Evolutionary conservation across 106 monocot genomes (phyloP), one percentile per base, ranked within the genome.

Genomic region (Acanthochlamys bracteata): DNA sequence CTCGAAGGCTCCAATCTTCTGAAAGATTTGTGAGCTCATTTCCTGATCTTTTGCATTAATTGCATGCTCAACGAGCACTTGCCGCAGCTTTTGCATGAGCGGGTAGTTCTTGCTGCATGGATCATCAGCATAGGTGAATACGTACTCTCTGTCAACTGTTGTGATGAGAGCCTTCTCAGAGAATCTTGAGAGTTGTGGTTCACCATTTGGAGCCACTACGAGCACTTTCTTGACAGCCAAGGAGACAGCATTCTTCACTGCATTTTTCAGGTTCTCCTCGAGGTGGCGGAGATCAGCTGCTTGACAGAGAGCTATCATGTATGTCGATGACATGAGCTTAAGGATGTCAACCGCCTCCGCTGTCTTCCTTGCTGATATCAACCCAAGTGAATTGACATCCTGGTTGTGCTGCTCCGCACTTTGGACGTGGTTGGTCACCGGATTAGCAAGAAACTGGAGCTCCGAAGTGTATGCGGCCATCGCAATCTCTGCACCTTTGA

Each of bases 361-460:
- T 16, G 90, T 96, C 80, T 96, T 96, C 77, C 95, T 75, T 13
- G 95, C 71, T 1, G 98, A 98, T 71, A 98, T 98, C 24, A 98
- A 71, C 0, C 98, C 98, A 42, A 98, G 69, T 0, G 98, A 98
- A 84, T 98, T 98, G 26, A 98, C 98, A 60, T 98, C 98, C 60
- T 99, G 98, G 76, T 99, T 99, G 77, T 99, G 98, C 53, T 99
- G 98, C 75, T 99, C 98, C 0, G 98, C 98, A 68, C 92, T 92
- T 72, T 99, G 89, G 33, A 99, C 98, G 39, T 99, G 98, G 83
- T 83, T 99, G 63, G 98, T 92, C 19, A 99, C 98, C 20, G 98
- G 98, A 61, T 99, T 99, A 0, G 66, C 98, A 0, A 99, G 79
- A 76, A 77, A 92, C 65, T 99, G 98, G 42, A 99, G 83, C 79